A percentile compares a stretch with the other conserved stretches of the same genome.
These are phyloP conservation scores for Erigeron philadelphicus DNA, from an alignment of 140 eudicot genomes.

Conservation along the genomic window DNA sequence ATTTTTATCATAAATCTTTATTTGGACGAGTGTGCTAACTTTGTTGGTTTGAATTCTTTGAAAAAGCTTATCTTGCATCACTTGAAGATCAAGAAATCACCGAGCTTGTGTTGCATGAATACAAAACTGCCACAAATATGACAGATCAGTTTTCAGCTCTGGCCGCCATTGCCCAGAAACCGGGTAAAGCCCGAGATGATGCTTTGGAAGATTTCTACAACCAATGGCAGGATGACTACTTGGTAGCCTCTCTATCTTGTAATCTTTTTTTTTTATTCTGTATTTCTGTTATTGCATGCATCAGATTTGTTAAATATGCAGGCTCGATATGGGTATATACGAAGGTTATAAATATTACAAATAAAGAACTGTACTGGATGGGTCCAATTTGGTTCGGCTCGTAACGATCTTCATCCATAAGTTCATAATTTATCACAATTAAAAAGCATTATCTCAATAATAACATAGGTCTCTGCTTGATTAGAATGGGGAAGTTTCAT, in stretches of 20 bases:
- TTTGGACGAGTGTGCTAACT: neutral
- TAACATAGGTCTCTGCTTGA: too few species aligned
- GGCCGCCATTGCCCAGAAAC: constrained; percentile 78
- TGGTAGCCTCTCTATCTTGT: constrained; percentile 42
- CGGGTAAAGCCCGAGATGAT: constrained; percentile 71
- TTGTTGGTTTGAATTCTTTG: constrained; percentile 15
- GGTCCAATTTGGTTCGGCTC: too few species aligned
- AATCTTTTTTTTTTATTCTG: neutral
- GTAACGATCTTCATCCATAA: too few species aligned
- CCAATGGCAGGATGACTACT: constrained; percentile 83
- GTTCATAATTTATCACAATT: too few species aligned
- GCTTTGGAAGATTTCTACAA: constrained; percentile 77
- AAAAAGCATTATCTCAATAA: too few species aligned
- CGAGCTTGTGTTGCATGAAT: constrained; percentile 75
- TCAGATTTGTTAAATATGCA: too few species aligned
- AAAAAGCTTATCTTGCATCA: constrained; percentile 75
- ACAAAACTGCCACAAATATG: constrained; percentile 80
- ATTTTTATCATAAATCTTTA: neutral
- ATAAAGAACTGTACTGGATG: too few species aligned
- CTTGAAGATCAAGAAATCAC: constrained; percentile 62
- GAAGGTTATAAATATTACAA: too few species aligned
- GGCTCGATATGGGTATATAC: too few species aligned
- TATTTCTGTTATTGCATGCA: neutral
- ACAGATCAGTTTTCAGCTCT: constrained; percentile 91
- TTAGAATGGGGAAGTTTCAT: too few species aligned